Base-by-base conservation (phyloP, 1,284 basidiomycete genomes). In the Neolentinus lepideus region DNA sequence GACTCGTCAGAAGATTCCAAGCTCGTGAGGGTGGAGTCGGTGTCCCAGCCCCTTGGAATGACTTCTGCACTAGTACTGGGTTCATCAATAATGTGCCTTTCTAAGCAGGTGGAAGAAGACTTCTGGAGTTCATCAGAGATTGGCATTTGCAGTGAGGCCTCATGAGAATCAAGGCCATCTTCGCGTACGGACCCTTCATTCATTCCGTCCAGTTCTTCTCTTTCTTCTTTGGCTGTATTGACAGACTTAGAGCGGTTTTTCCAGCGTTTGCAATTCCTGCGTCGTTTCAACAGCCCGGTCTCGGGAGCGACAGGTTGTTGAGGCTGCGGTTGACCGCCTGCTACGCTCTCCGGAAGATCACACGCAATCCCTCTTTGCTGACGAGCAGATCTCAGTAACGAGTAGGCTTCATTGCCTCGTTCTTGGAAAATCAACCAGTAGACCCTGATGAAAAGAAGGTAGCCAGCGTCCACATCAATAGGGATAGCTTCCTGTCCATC, bases 401-500 rank as follows among this genome's bases (percentile, higher is more conserved):
- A 16, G 12, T 43, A 21, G 38, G 38, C 38, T n/a, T 43, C 38
- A 21, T 21, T 16, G n/a, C 38, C n/a, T 53, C 26, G 55, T 31
- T 52, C 36, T 48, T 38, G 57, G 47, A 48, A 60, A 10, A 65
- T 54, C 16, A 54, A 43, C 64, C 67, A 71, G 56, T 65, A 67
- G 56, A 66, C 67, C 24, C 57, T 55, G 47, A 66, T 57, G 57
- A 69, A 69, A 2, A 67, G 24, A 3, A 60, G 27, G 21, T 57
- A 38, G 11, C 55, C 43, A 16, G 52, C 47, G 27, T 21, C 24
- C 3, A 50, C 9, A 21, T 16, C 27, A 12, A 50, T n/a, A 16
- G 29, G 29, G 12, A 31, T 12, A 12, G 29, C 29, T 25, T 50
- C 47, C 4, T 50, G 47, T 29, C 27, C 16, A 16, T 25, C 27